Evolutionary conservation across 73 alveolate species (phyloP), one percentile per base, ranked within the genome.

Genomic region (Blepharisma japonicum): DNA sequence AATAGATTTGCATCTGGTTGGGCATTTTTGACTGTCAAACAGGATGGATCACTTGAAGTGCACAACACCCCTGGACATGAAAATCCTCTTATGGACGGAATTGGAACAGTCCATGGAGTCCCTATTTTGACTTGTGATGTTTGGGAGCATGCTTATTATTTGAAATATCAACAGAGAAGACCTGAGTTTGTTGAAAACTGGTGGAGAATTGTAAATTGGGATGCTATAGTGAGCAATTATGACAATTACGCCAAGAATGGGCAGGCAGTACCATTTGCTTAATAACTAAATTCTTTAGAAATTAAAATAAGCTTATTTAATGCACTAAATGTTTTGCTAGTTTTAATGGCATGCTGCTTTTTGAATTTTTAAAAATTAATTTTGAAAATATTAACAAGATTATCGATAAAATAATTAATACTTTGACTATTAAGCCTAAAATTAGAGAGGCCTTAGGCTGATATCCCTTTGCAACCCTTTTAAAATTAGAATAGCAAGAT

Each of bases 81-180:
- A 71, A 84, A 80, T 70, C 91, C 91, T 11, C 70, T 84, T 23
- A 84, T 84, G 91, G 91, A 45, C 25, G 80, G 80, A 18, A 70
- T 70, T 70, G 80, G 68, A 39, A 54, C 11, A 20, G 80, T 68
- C 0, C 56, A 78, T 9, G 83, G 83, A 71, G 78, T 80, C 61
- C 91, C 91, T 6, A 80, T 84, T 23, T 78, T 70, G 76, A 83
- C 84, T 14, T 7, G 78, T 14, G 91, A 84, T 32, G 79, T 84
- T 20, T 84, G 91, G 91, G 91, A 84, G 79, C 91, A 84, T 23
- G 91, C 91, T 38, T 84, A 84, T 77, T 84, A 79, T 51, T 71
- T 84, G 77, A 84, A 84, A 76, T 84, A 78, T 77, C 87, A 84
- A 83, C 61, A 80, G 61, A 45, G 85, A 21, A 81, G 91, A 1